phyloP scores from a whole-genome alignment of 129 eudicot genomes.

The Dittrichia graveolens region DNA sequence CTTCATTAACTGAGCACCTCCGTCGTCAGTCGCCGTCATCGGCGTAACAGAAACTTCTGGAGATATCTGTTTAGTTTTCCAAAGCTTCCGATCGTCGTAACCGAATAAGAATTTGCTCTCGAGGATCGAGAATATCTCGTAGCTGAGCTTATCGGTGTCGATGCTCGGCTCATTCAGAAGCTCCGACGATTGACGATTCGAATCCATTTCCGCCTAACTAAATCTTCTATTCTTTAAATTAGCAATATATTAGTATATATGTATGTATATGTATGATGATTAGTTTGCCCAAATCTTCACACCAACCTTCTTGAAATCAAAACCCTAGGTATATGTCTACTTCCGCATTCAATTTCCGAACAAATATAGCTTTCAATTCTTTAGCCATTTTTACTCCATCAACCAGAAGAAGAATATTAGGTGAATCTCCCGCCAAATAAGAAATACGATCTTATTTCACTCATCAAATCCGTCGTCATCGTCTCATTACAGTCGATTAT shows the following conservation, averaged over 20 bases:
- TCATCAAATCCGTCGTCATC: slow-evolving; percentile 9
- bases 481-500: background rate
- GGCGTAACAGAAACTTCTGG: slow-evolving; percentile 31
- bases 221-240: background rate
- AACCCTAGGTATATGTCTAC: slow-evolving; percentile 19
- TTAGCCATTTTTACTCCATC: slow-evolving; percentile 27
- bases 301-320: slow-evolving; percentile 18
- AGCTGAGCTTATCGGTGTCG: slow-evolving; percentile 68
- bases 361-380: slow-evolving; percentile 33
- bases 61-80: slow-evolving; percentile 57
- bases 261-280: too few species aligned
- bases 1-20: slow-evolving; percentile 41
- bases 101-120: slow-evolving; percentile 83
- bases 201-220: slow-evolving; percentile 25
- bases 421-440: slow-evolving; percentile 32
- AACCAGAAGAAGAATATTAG: slow-evolving; percentile 26
- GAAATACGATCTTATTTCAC: slow-evolving; percentile 2
- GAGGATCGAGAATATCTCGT: slow-evolving; percentile 81
- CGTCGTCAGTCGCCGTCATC: slow-evolving; percentile 11
- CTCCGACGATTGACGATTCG: slow-evolving; percentile 23
- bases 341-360: slow-evolving; percentile 34
- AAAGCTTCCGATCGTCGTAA: slow-evolving; percentile 60
- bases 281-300: slow-evolving; percentile 2
- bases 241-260: background rate
- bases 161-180: slow-evolving; percentile 62